These are phyloP conservation scores for Stagonosporopsis cucurbitacearum DNA, from an alignment of 2,329 filamentous ascomycete species.

Conservation along the genomic window DNA sequence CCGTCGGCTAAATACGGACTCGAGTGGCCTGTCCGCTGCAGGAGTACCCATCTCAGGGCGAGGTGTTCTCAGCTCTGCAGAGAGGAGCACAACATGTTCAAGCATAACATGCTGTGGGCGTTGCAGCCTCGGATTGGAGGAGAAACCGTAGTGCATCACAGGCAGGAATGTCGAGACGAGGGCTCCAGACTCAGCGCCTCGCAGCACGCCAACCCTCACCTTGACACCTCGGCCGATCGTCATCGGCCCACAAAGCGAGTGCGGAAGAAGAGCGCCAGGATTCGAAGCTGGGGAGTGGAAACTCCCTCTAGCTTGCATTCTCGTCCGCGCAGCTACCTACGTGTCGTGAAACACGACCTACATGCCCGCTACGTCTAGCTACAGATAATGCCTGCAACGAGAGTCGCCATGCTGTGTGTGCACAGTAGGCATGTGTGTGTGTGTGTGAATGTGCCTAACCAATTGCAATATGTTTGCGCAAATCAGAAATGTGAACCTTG, in stretches of 20 bases:
- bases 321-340: slow-evolving; percentile 30
- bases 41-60: not conserved
- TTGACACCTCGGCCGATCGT: slow-evolving; percentile 25
- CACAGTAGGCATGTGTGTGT: too few species aligned
- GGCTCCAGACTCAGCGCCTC: slow-evolving; percentile 5
- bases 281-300: slow-evolving; percentile 21
- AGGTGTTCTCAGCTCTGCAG: not conserved
- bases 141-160: slow-evolving; percentile 4
- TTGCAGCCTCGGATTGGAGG: slow-evolving; percentile 16
- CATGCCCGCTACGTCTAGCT: slow-evolving; percentile 14
- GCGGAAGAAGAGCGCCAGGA: slow-evolving; percentile 9
- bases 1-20: slow-evolving; percentile 6
- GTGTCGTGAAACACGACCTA: slow-evolving; percentile 30
- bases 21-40: not conserved
- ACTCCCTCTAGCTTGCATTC: slow-evolving; percentile 17
- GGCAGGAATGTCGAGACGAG: slow-evolving; percentile 12
- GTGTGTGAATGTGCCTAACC: slow-evolving; percentile 30
- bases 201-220: slow-evolving; percentile 16
- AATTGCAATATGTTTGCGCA: slow-evolving; percentile 23
- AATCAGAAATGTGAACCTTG: slow-evolving; percentile 3
- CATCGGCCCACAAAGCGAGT: slow-evolving; percentile 11
- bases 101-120: slow-evolving; percentile 2
- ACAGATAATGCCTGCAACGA: slow-evolving; percentile 20
- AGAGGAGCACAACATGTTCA: slow-evolving; percentile 10
- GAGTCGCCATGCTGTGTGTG: slow-evolving; percentile 31